phyloP scores from a whole-genome alignment of 164 flowering plant species.

The Annona squamosa region DNA sequence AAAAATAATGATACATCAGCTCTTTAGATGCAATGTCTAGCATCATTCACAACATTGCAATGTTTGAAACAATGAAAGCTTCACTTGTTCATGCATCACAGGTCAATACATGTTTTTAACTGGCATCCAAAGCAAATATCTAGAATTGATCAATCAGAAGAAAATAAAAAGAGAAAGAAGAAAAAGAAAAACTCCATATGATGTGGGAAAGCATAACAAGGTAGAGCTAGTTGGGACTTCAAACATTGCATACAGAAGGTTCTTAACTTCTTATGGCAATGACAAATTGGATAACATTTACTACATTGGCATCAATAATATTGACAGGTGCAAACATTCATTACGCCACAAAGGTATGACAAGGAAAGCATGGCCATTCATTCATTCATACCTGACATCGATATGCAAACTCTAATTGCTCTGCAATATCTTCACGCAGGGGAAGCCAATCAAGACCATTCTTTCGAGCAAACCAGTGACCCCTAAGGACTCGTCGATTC shows the following conservation, averaged over 20 bases:
- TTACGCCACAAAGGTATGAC: neutral
- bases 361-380: neutral
- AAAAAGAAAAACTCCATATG: neutral
- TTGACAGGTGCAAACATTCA: neutral
- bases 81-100: too few relatives aligned
- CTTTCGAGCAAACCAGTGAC: conserved; percentile 97
- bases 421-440: conserved; percentile 87
- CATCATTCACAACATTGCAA: too few relatives aligned
- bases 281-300: neutral
- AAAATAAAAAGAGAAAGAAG: neutral
- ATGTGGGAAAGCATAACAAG: neutral
- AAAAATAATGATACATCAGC: too few relatives aligned
- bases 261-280: neutral
- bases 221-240: neutral
- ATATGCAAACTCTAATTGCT: conserved; percentile 87
- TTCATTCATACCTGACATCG: conserved; percentile 50
- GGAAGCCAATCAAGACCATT: conserved; percentile 96
- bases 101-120: too few relatives aligned
- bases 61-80: too few relatives aligned
- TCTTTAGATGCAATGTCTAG: too few relatives aligned
- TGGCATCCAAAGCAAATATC: too few relatives aligned
- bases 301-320: neutral
- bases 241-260: neutral
- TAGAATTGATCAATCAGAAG: too few relatives aligned
- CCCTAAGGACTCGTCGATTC: conserved; percentile 87